These are phyloP conservation scores for Hypoxylon fuscum DNA, from an alignment of 495 filamentous ascomycete species.

Conservation along the genomic window DNA sequence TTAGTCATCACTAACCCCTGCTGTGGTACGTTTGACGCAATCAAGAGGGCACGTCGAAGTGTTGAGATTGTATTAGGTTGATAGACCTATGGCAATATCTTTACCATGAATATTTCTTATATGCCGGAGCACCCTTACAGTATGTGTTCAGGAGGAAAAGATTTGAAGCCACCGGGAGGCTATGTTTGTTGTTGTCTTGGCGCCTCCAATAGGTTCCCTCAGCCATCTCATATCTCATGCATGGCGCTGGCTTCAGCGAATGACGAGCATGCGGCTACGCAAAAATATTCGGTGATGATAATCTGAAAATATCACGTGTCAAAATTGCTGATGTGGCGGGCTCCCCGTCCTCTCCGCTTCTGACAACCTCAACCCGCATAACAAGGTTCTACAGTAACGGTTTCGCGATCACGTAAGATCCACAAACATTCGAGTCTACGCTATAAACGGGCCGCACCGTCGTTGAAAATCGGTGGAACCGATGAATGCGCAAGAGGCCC, in stretches of 20 bases:
- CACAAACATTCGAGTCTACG: neutral
- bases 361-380: neutral
- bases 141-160: too few relatives aligned
- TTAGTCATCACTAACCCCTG: neutral
- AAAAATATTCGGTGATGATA: neutral
- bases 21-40: neutral
- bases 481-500: neutral
- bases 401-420: neutral
- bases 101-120: too few relatives aligned
- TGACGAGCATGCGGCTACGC: neutral
- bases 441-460: conserved; percentile 2
- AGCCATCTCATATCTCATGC: too few relatives aligned
- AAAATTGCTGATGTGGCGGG: neutral
- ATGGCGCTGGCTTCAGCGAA: neutral
- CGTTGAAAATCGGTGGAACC: neutral
- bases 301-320: neutral
- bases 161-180: too few relatives aligned
- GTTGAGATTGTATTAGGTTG: too few relatives aligned
- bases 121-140: too few relatives aligned
- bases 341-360: too few relatives aligned
- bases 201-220: too few relatives aligned
- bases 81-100: too few relatives aligned
- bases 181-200: too few relatives aligned
- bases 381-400: neutral
- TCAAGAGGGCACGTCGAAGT: too few relatives aligned